These are phyloP conservation scores for Xylaria digitata DNA, from an alignment of 2,329 filamentous ascomycete species.

Conservation along the genomic window DNA sequence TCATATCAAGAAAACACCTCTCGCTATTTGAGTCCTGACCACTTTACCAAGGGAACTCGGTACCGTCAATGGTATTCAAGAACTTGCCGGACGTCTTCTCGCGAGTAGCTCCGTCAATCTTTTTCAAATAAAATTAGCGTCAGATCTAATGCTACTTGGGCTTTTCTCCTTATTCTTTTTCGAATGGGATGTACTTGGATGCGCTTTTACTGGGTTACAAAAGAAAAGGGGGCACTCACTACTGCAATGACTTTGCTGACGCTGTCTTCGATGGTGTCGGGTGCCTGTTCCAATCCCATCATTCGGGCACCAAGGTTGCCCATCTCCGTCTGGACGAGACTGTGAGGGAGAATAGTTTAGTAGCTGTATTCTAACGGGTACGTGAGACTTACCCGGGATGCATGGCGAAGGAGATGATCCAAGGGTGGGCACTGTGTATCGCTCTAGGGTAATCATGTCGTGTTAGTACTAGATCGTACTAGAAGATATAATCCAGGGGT, in stretches of 20 bases:
- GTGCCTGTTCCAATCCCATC: conserved; percentile 7
- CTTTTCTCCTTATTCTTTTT: neutral
- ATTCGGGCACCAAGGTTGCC: neutral
- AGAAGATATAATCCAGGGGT: no score
- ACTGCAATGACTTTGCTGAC: neutral
- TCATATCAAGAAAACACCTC: no score
- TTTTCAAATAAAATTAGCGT: neutral
- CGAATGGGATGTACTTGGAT: neutral
- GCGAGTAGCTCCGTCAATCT: conserved; percentile 10
- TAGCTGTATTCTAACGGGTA: neutral
- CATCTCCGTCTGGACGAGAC: conserved; percentile 13
- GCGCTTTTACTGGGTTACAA: no score
- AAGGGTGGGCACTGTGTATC: neutral
- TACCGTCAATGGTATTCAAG: neutral
- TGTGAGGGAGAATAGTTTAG: neutral
- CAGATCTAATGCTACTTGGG: neutral
- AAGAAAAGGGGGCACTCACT: neutral
- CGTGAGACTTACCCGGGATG: conserved; percentile 6
- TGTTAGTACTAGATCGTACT: neutral
- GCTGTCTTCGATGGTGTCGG: conserved; percentile 1
- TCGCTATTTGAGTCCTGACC: neutral
- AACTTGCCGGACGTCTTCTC: conserved; percentile 15
- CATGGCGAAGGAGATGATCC: neutral
- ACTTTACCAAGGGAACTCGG: neutral
- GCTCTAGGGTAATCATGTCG: neutral